phyloP scores from a whole-genome alignment of 2,329 filamentous ascomycete genomes.

The Fusarium caatingaense region DNA sequence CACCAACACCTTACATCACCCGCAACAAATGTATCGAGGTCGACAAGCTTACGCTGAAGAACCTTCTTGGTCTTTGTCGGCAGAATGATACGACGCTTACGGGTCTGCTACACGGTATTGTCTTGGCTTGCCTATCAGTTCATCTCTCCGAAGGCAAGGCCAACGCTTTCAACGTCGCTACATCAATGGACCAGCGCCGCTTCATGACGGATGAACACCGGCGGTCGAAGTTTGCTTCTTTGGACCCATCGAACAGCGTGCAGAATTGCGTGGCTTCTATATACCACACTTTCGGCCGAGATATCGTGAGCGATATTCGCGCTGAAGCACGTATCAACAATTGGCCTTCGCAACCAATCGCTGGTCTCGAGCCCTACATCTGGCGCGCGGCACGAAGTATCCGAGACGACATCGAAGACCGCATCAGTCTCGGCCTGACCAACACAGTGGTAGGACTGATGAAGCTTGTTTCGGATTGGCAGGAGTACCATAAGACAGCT shows the following conservation, averaged over 20 bases:
- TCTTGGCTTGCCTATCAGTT: neutral
- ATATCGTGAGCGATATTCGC: neutral
- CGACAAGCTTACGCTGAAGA: neutral
- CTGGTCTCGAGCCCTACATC: neutral
- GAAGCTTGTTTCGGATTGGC: constrained; percentile 11
- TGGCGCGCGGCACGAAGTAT: constrained; percentile 8
- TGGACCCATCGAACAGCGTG: neutral
- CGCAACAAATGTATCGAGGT: neutral
- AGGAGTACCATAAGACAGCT: neutral
- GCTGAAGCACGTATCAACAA: constrained; percentile 2
- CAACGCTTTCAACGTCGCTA: neutral
- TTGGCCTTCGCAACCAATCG: neutral
- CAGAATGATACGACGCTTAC: constrained; percentile 5
- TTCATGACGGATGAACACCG: neutral
- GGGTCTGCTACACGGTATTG: neutral
- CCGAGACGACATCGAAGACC: neutral
- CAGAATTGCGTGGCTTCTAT: constrained; percentile 5
- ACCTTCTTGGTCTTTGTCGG: neutral
- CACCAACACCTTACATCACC: neutral
- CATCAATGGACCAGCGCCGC: neutral
- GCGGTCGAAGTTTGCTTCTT: neutral
- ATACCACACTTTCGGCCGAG: neutral
- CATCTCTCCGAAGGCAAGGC: neutral
- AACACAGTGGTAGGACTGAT: neutral
- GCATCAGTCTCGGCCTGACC: neutral